Evolutionary conservation across 1,284 basidiomycete species (phyloP).

Genomic region (Pisolithus thermaeus): DNA sequence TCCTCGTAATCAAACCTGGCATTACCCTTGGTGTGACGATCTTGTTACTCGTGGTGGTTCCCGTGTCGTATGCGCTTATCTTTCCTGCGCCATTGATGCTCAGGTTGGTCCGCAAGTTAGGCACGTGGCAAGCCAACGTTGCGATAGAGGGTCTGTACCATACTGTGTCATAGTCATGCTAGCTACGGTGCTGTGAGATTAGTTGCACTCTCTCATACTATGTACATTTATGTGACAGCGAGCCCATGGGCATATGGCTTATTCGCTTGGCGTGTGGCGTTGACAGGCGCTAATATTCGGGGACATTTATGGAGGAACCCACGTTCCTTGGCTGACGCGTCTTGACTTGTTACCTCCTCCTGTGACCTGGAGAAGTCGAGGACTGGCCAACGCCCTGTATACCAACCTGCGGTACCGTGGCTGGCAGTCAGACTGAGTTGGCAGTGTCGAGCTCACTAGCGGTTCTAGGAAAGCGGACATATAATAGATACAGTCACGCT

Average conservation of each 20-base stretch:
- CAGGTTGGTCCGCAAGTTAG: constrained; percentile 56
- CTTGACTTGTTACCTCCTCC: constrained; percentile 25
- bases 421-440: not conserved
- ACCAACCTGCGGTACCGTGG: constrained; percentile 3
- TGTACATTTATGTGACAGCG: not conserved
- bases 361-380: not conserved
- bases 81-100: constrained; percentile 63
- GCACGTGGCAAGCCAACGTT: constrained; percentile 75
- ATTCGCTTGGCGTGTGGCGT: constrained; percentile 27
- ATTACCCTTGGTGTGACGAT: constrained; percentile 67
- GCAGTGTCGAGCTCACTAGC: not conserved
- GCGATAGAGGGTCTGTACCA: constrained; percentile 70
- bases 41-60: constrained; percentile 47
- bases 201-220: not conserved
- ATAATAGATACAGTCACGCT: constrained; percentile 10
- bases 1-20: constrained; percentile 75
- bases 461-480: constrained; percentile 4
- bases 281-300: constrained; percentile 5
- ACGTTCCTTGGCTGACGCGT: constrained; percentile 28
- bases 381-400: not conserved
- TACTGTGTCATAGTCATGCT: constrained; percentile 27
- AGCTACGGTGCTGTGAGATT: not conserved
- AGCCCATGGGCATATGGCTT: not conserved
- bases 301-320: constrained; percentile 16
- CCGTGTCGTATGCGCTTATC: constrained; percentile 52